Percentiles rank a stretch among this genome's conserved stretches.
Conservation (phyloP, 129 eudicot species). For the Ambrosia trifida region DNA sequence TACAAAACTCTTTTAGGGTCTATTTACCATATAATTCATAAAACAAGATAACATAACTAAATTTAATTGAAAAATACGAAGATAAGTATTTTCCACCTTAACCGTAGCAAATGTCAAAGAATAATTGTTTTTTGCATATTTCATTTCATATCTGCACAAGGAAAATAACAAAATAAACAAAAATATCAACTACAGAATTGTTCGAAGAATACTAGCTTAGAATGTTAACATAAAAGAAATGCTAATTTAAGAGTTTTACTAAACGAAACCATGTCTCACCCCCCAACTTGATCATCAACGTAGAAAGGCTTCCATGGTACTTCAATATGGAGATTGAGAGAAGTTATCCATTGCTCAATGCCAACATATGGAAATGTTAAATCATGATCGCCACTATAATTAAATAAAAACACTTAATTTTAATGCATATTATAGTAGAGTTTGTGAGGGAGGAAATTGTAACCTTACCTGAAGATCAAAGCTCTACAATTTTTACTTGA, state of each 20-base stretch:
- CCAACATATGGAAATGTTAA: not conserved
- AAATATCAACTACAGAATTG: no score
- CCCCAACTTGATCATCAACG: conserved; percentile 19
- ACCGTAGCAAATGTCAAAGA: conserved; percentile 17
- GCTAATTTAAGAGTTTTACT: no score
- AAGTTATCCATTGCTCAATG: no score
- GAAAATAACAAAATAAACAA: not conserved
- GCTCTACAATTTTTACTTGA: not conserved
- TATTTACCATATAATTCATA: no score
- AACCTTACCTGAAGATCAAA: conserved; percentile 19
- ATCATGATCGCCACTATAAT: conserved; percentile 11
- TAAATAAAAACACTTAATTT: not conserved
- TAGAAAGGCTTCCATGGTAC: conserved; percentile 13
- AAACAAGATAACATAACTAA: no score
- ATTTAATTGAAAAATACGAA: no score
- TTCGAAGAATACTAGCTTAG: not conserved
- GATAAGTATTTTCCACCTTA: not conserved
- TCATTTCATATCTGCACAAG: conserved; percentile 2
- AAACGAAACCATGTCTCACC: not conserved
- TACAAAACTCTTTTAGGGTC: no score
- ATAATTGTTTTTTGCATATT: conserved; percentile 9
- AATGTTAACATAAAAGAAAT: not conserved
- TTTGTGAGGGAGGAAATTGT: no score
- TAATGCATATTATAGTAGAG: no score
- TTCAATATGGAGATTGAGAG: no score